Base-by-base conservation (phyloP, 1,284 basidiomycete species). In the Dichomitus squalens region DNA sequence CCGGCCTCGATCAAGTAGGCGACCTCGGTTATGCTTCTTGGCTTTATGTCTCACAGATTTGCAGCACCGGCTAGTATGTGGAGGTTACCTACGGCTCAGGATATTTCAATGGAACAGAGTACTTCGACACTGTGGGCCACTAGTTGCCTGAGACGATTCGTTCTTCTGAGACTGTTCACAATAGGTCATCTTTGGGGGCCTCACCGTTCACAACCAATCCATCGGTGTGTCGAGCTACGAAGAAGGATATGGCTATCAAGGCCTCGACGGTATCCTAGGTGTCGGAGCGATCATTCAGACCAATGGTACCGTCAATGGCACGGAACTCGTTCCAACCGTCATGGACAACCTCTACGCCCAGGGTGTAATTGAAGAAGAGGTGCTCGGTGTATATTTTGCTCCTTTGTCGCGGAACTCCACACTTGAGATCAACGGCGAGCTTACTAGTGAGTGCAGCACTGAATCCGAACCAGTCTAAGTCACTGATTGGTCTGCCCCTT, bases 191-290 rank as follows among this genome's bases (percentile, higher is more conserved):
- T 66, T 70, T 5, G 50, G 70, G 1, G 67, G 59, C 5, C 73
- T 85, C 27, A 75, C 79, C 23, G 80, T 85, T 63, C 47, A 66
- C 33, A 60, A 75, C 20, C 84, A 87, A 68, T 76, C 75, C 39
- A 80, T 86, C 41, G 84, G 82, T 25, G 81, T 83, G 23, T 79
- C 82, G 1, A 69, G 63, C 16, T 67, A 52, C 1, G 69, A 78
- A 0, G 57, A 62, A 11, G n/a, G n/a, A n/a, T n/a, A n/a, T n/a
- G 79, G 82, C 16, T 79, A 85, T 63, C 25, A 52, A 7, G 72
- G 60, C 14, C 69, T 81, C 31, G 84, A 85, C 60, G 83, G 85
- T 14, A 83, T 86, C 57, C 72, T 85, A 29, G 84, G 84, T 64
- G 73, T 83, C 21, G 82, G 82, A 14, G 84, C 85, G 16, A 74